These are phyloP conservation scores for Lentinula sp. DNA, from an alignment of 768 basidiomycete species.

Conservation along the genomic window DNA sequence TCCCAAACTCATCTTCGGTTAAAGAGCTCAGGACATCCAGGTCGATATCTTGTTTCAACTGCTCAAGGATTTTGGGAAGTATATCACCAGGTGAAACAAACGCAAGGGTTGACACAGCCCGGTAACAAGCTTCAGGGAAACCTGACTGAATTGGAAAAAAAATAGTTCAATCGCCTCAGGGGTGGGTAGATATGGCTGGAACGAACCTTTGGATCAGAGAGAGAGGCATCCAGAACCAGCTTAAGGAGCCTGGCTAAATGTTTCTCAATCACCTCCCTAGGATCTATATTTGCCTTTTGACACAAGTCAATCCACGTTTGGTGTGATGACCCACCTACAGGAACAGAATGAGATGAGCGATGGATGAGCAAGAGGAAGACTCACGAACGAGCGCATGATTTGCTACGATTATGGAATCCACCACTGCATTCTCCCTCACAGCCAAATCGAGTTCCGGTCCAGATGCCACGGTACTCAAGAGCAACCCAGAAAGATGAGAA, in stretches of 20 bases:
- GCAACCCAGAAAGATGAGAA: constrained; percentile 42
- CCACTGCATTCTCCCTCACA: constrained; percentile 39
- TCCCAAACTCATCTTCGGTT: constrained; percentile 68
- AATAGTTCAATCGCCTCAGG: not conserved
- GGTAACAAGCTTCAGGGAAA: constrained; percentile 65
- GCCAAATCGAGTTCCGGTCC: constrained; percentile 32
- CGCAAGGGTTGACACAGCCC: constrained; percentile 66
- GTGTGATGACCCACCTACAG: constrained; percentile 40
- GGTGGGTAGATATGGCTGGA: not conserved
- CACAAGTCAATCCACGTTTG: constrained; percentile 82
- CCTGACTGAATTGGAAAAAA: constrained; percentile 25
- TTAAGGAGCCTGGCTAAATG: constrained; percentile 45
- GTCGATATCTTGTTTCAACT: constrained; percentile 62
- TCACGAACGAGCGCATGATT: constrained; percentile 67
- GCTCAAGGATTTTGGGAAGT: constrained; percentile 65
- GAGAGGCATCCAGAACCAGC: constrained; percentile 41
- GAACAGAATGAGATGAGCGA: not conserved
- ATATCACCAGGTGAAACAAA: constrained; percentile 73
- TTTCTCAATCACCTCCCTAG: constrained; percentile 48
- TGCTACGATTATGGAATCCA: constrained; percentile 57
- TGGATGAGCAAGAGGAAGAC: constrained; percentile 18
- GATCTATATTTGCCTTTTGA: constrained; percentile 64
- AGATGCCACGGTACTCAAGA: constrained; percentile 47
- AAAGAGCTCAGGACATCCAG: constrained; percentile 51
- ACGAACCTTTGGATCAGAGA: constrained; percentile 40